Percentiles rank a stretch among this genome's conserved stretches.
phyloP scores from a whole-genome alignment of 805 yeast genomes.

The Ogataea ganodermae region DNA sequence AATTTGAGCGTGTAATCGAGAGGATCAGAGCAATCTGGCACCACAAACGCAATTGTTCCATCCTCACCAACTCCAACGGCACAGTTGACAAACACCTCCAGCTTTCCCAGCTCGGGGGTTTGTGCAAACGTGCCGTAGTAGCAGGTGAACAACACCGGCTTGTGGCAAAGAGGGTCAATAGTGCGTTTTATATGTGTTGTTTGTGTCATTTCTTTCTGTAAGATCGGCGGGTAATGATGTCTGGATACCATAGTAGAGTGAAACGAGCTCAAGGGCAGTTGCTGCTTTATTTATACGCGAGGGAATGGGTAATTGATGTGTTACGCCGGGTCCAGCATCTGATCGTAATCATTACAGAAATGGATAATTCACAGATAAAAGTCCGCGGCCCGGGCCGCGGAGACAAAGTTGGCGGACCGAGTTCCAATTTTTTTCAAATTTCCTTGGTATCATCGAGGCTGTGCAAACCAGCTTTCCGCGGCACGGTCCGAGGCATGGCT shows the following conservation, averaged over 20 bases:
- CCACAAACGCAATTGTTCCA: constrained; percentile 53
- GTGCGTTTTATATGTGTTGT: constrained; percentile 7
- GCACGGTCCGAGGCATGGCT: neutral
- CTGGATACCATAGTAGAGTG: neutral
- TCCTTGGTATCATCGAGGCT: too few relatives aligned
- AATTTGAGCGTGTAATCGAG: constrained; percentile 11
- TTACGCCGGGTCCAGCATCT: neutral
- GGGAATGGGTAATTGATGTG: neutral
- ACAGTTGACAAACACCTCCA: constrained; percentile 58
- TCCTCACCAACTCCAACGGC: constrained; percentile 61
- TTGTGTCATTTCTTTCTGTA: neutral
- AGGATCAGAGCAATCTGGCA: constrained; percentile 20
- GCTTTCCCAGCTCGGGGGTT: constrained; percentile 58
- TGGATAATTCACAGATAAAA: constrained; percentile 6
- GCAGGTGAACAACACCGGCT: constrained; percentile 37
- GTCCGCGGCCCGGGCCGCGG: constrained; percentile 10
- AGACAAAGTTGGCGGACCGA: constrained; percentile 1
- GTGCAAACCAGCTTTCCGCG: neutral
- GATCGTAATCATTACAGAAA: neutral
- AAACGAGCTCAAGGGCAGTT: neutral
- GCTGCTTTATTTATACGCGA: neutral
- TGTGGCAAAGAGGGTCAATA: constrained; percentile 17
- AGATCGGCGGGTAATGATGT: neutral
- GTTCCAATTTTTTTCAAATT: neutral
- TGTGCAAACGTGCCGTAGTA: constrained; percentile 75